These are phyloP conservation scores for Primulina eburnea DNA, from an alignment of 257 asterid genomes.

Conservation along the genomic window DNA sequence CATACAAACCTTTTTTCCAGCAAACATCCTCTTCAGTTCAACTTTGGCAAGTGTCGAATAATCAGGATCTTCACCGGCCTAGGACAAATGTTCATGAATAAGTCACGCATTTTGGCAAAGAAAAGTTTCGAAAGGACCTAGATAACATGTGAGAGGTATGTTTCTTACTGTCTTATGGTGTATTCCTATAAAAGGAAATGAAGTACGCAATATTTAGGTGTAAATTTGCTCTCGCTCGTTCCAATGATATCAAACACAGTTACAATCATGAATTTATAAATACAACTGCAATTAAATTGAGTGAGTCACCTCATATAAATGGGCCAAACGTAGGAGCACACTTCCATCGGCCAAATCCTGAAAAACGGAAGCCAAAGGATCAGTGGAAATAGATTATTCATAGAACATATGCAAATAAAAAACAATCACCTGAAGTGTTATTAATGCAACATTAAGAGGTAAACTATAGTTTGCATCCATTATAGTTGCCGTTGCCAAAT, in stretches of 20 bases:
- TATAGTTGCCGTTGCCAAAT: conserved; percentile 37
- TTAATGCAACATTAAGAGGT: conserved; percentile 69
- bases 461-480: conserved; percentile 66
- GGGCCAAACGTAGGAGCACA: conserved; percentile 75
- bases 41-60: conserved; percentile 62
- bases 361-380: conserved; percentile 23
- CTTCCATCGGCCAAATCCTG: conserved; percentile 61
- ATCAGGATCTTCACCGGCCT: conserved; percentile 75
- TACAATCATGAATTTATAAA: background rate
- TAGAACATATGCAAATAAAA: background rate
- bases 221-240: no score
- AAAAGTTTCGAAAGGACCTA: no score
- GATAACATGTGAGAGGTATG: no score
- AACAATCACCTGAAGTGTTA: conserved; percentile 70
- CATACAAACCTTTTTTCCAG: conserved; percentile 52
- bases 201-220: no score
- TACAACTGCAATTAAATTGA: background rate
- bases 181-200: no score
- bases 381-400: conserved; percentile 15
- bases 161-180: no score
- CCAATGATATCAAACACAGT: background rate
- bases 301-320: conserved; percentile 66
- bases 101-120: background rate
- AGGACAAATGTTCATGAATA: conserved; percentile 21
- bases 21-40: conserved; percentile 66